phyloP scores from a whole-genome alignment of 495 filamentous ascomycete genomes.

The Penicillium lagena region DNA sequence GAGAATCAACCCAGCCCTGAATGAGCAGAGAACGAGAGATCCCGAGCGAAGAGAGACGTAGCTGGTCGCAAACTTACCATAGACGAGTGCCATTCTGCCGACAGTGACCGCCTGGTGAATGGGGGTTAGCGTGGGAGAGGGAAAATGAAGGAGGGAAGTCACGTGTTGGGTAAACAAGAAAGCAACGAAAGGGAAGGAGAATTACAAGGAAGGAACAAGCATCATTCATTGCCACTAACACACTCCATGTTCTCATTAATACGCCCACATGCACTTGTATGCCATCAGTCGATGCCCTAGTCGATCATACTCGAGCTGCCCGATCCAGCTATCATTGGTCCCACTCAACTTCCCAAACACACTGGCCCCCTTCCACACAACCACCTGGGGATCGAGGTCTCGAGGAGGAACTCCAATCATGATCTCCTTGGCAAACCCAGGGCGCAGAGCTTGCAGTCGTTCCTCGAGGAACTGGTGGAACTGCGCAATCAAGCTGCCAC shows the following conservation, averaged over 20 bases:
- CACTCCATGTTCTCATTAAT: constrained; percentile 27
- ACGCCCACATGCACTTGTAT: constrained; percentile 85
- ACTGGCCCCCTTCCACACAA: constrained; percentile 95
- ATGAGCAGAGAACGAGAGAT: too few relatives aligned
- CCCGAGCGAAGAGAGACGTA: too few relatives aligned
- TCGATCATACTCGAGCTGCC: constrained; percentile 79
- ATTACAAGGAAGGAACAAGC: constrained; percentile 4
- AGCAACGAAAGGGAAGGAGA: not conserved
- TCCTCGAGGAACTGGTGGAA: constrained; percentile 78
- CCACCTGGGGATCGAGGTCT: constrained; percentile 90
- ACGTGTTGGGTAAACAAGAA: too few relatives aligned
- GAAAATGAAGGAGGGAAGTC: too few relatives aligned
- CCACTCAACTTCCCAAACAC: constrained; percentile 86
- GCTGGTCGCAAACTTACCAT: too few relatives aligned
- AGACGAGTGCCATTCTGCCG: too few relatives aligned
- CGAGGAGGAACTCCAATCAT: constrained; percentile 81
- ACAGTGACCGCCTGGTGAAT: too few relatives aligned
- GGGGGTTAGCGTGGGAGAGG: too few relatives aligned
- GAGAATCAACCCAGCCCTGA: too few relatives aligned
- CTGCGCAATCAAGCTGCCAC: constrained; percentile 71
- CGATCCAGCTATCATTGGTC: constrained; percentile 94
- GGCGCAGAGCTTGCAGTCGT: constrained; percentile 60
- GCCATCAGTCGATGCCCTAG: constrained; percentile 72
- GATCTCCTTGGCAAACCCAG: constrained; percentile 71
- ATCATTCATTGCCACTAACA: constrained; percentile 5